Conservation (phyloP, 208 protist species). For the Trypanosoma conorhini region DNA sequence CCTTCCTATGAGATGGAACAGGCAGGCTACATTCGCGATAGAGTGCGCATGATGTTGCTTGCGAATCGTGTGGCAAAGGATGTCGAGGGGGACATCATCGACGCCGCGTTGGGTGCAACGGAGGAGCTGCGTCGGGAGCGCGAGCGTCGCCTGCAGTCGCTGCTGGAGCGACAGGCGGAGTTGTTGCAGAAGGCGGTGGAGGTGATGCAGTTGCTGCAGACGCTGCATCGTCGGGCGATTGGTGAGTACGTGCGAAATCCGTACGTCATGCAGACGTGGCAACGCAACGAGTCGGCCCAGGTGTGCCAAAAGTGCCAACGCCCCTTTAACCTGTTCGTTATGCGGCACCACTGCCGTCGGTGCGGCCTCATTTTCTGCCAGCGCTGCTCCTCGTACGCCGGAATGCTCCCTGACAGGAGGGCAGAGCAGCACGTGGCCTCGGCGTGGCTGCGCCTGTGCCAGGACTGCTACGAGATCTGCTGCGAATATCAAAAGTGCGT, state of each 20-base stretch:
- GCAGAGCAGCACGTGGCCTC: background rate
- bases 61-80: slow-evolving; percentile 22
- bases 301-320: slow-evolving; percentile 34
- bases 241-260: slow-evolving; percentile 39
- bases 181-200: slow-evolving; percentile 37
- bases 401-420: slow-evolving; percentile 40
- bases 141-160: slow-evolving; percentile 10
- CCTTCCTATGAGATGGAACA: background rate
- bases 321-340: slow-evolving; percentile 42
- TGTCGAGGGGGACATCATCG: slow-evolving; percentile 1
- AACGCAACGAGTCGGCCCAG: slow-evolving; percentile 40
- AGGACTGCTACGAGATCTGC: slow-evolving; percentile 52
- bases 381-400: slow-evolving; percentile 48
- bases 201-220: slow-evolving; percentile 34
- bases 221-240: slow-evolving; percentile 44
- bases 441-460: slow-evolving; percentile 59
- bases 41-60: slow-evolving; percentile 45
- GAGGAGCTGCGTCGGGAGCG: background rate
- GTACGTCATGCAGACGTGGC: slow-evolving; percentile 37
- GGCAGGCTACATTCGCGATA: slow-evolving; percentile 33
- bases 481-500: slow-evolving; percentile 26
- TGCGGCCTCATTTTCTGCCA: slow-evolving; percentile 81
- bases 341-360: slow-evolving; percentile 58
- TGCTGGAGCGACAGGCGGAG: slow-evolving; percentile 33
- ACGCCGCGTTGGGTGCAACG: background rate